Percentiles rank a stretch among this genome's conserved stretches.
These are phyloP conservation scores for Cercis canadensis DNA, from an alignment of 306 rosid species.

Conservation along the genomic window DNA sequence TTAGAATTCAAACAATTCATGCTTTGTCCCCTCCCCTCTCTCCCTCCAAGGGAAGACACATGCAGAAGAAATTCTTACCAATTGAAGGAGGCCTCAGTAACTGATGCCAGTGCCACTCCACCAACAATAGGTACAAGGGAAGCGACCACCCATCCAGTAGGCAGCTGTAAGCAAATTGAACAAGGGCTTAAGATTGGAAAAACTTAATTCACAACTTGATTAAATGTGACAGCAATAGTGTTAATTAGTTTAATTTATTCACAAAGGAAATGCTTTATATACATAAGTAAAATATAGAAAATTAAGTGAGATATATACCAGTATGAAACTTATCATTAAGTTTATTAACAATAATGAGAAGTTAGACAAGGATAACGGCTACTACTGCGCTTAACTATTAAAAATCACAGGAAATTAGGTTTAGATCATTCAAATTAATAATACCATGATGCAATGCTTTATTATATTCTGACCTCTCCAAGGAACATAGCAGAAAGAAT, in stretches of 20 bases:
- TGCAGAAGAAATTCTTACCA: conserved; percentile 54
- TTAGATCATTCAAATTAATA: neutral
- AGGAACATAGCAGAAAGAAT: conserved; percentile 91
- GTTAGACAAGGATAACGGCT: neutral
- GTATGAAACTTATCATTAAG: neutral
- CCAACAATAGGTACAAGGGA: conserved; percentile 89
- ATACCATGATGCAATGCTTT: neutral
- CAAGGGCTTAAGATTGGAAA: conserved; percentile 18
- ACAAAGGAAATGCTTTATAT: neutral
- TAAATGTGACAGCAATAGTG: neutral
- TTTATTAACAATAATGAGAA: neutral
- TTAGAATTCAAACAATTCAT: conserved; percentile 33
- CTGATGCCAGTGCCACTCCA: conserved; percentile 89
- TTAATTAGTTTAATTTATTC: neutral
- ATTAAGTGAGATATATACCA: conserved; percentile 12
- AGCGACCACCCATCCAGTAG: conserved; percentile 81
- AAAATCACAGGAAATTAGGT: conserved; percentile 2
- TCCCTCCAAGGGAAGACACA: conserved; percentile 13
- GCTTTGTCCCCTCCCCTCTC: neutral
- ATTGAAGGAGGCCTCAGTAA: conserved; percentile 88
- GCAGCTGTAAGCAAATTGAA: conserved; percentile 53
- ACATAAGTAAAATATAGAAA: neutral
- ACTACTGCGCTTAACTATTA: neutral
- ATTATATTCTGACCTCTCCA: conserved; percentile 70
- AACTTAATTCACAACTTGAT: neutral